Conservation (phyloP, 2,329 filamentous ascomycete genomes). For the Boeremia lycopersici region DNA sequence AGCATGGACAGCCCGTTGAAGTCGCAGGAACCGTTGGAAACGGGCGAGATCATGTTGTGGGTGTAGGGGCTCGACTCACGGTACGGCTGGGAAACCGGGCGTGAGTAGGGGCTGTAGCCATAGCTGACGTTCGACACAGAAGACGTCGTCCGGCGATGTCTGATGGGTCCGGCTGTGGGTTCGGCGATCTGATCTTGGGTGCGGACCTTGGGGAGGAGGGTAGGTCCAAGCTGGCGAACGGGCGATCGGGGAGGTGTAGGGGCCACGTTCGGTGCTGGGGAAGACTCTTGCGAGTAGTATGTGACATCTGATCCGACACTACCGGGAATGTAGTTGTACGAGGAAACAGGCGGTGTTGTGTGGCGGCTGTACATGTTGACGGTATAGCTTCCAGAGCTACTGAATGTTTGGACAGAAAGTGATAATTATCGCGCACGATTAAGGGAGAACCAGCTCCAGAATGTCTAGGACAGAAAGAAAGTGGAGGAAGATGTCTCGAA, state of each 20-base stretch:
- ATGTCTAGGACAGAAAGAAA: slow-evolving; percentile 49
- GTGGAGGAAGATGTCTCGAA: slow-evolving; percentile 45
- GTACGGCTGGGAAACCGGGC: slow-evolving; percentile 52
- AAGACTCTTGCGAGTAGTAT: slow-evolving; percentile 69
- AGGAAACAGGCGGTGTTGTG: slow-evolving; percentile 51
- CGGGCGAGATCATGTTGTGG: slow-evolving; percentile 53
- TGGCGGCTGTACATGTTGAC: slow-evolving; percentile 53
- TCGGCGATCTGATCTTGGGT: slow-evolving; percentile 80
- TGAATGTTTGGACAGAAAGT: slow-evolving; percentile 19
- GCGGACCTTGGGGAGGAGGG: slow-evolving; percentile 84
- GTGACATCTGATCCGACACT: slow-evolving; percentile 61
- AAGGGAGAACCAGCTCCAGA: slow-evolving; percentile 54
- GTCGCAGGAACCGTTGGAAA: slow-evolving; percentile 52
- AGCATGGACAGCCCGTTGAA: slow-evolving; percentile 54
- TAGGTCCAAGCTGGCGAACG: slow-evolving; percentile 77
- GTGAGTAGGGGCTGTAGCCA: slow-evolving; percentile 58
- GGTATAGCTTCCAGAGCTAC: slow-evolving; percentile 46
- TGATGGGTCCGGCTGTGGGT: slow-evolving; percentile 61
- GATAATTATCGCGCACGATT: slow-evolving; percentile 49
- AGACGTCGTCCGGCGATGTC: slow-evolving; percentile 62
- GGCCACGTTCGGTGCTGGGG: slow-evolving; percentile 69
- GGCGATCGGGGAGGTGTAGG: slow-evolving; percentile 74
- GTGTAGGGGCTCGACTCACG: slow-evolving; percentile 55
- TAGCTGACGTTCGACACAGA: slow-evolving; percentile 49
- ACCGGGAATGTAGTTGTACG: slow-evolving; percentile 47